phyloP scores from a whole-genome alignment of 169 alveolate genomes.

The Fabrea salina region DNA sequence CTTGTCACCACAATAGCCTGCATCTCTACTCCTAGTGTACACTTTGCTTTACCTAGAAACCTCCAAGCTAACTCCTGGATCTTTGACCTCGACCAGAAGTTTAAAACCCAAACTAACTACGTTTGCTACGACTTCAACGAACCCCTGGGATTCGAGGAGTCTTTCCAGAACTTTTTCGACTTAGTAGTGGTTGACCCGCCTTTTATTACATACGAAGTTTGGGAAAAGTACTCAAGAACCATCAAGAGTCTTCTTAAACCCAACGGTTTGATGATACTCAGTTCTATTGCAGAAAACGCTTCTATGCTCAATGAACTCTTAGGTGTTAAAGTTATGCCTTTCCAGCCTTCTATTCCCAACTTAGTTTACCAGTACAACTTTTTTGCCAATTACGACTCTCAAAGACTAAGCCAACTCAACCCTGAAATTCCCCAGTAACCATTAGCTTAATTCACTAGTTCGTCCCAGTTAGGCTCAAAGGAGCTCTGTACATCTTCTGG shows the following conservation, averaged over 20 bases:
- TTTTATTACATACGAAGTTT: slow-evolving; percentile 81
- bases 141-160: slow-evolving; percentile 58
- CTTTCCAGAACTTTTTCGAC: slow-evolving; percentile 61
- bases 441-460: too few relatives aligned
- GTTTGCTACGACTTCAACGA: slow-evolving; percentile 64
- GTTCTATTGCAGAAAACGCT: slow-evolving; percentile 77
- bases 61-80: slow-evolving; percentile 44
- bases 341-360: slow-evolving; percentile 81
- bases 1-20: slow-evolving; percentile 49
- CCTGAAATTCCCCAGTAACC: slow-evolving; percentile 62
- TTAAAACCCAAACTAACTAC: slow-evolving; percentile 64
- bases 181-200: slow-evolving; percentile 83
- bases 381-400: slow-evolving; percentile 72
- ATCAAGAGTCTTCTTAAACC: slow-evolving; percentile 56
- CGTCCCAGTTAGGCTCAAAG: too few relatives aligned
- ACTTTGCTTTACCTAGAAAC: slow-evolving; percentile 52
- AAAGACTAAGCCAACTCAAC: slow-evolving; percentile 50
- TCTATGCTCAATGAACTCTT: slow-evolving; percentile 62
- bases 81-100: slow-evolving; percentile 63
- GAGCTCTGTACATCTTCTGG: too few relatives aligned
- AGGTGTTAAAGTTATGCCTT: slow-evolving; percentile 42
- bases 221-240: slow-evolving; percentile 70
- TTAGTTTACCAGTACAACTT: slow-evolving; percentile 76
- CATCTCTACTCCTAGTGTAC: slow-evolving; percentile 67
- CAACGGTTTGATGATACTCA: slow-evolving; percentile 46